These are phyloP conservation scores for Rubroboletus pulcherrimus DNA, from an alignment of 768 basidiomycete genomes.

Conservation along the genomic window DNA sequence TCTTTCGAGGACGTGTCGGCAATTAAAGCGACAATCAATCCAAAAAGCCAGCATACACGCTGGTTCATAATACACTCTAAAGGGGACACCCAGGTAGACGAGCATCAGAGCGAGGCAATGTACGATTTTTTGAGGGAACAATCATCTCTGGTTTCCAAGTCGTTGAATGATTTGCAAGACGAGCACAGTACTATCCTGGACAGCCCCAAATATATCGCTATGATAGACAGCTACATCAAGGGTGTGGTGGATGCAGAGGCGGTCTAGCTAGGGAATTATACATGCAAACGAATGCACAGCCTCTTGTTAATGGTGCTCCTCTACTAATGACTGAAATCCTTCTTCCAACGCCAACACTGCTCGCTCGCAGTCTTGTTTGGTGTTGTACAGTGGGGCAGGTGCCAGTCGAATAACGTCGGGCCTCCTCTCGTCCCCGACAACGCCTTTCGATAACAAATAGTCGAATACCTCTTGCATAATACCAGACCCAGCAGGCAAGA, in stretches of 20 bases:
- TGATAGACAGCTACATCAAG: constrained; percentile 42
- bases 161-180: constrained; percentile 39
- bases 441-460: constrained; percentile 60
- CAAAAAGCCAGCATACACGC: constrained; percentile 33
- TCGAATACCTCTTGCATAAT: constrained; percentile 71
- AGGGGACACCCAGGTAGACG: constrained; percentile 66
- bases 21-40: constrained; percentile 38
- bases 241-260: constrained; percentile 1
- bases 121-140: constrained; percentile 45
- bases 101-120: constrained; percentile 58
- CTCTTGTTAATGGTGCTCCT: constrained; percentile 6
- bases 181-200: constrained; percentile 56
- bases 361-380: constrained; percentile 68
- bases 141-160: constrained; percentile 27
- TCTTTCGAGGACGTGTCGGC: constrained; percentile 51
- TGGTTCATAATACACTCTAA: constrained; percentile 78
- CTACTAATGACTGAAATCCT: constrained; percentile 39
- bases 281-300: constrained; percentile 2
- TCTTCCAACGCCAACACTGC: constrained; percentile 65
- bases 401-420: constrained; percentile 91
- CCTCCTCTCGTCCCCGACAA: constrained; percentile 87
- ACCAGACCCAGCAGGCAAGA: constrained; percentile 54
- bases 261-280: constrained; percentile 1
- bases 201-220: constrained; percentile 40
- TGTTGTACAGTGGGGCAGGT: constrained; percentile 86